A percentile compares a stretch with the other conserved stretches of the same genome.
These are phyloP conservation scores for Stagonosporopsis cucurbitacearum DNA, from an alignment of 2,329 filamentous ascomycete genomes.

Conservation along the genomic window DNA sequence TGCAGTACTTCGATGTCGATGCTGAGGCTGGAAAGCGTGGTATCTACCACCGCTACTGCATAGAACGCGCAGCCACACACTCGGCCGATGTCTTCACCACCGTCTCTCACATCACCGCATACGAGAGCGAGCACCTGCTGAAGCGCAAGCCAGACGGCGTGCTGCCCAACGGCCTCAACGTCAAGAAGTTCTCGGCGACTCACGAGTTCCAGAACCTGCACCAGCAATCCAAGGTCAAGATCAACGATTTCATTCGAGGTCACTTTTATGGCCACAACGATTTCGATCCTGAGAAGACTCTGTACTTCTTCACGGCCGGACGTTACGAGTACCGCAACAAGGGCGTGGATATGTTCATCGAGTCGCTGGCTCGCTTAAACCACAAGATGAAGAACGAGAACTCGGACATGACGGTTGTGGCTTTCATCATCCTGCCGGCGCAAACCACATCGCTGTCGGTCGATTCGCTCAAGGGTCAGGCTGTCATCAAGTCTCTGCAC, in stretches of 20 bases:
- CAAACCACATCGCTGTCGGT: conserved; percentile 95
- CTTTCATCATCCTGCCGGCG: conserved; percentile 98
- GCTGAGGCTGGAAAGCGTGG: conserved; percentile 96
- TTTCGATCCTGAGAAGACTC: conserved; percentile 93
- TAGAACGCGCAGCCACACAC: conserved; percentile 92
- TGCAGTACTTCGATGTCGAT: conserved; percentile 96
- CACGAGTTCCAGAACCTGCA: conserved; percentile 99
- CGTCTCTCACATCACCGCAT: conserved; percentile 97
- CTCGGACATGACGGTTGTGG: conserved; percentile 92
- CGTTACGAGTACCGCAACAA: conserved; percentile 99
- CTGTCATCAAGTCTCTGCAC: conserved; percentile 92
- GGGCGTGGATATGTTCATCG: conserved; percentile 99
- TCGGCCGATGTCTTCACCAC: conserved; percentile 97
- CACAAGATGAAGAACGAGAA: conserved; percentile 84
- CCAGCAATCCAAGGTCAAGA: conserved; percentile 95
- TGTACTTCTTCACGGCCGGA: conserved; percentile 97
- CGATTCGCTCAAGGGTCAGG: conserved; percentile 94
- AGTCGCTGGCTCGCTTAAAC: conserved; percentile 92
- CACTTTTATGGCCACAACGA: conserved; percentile 99
- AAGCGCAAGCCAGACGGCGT: conserved; percentile 98
- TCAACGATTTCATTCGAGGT: conserved; percentile 95
- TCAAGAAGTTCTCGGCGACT: conserved; percentile 97
- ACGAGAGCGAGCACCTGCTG: conserved; percentile 95
- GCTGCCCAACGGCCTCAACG: conserved; percentile 93
- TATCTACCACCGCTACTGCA: conserved; percentile 98